A percentile compares a stretch with the other conserved stretches of the same genome.
Conservation (phyloP, 1,284 basidiomycete species). For the Marasmius sp. region DNA sequence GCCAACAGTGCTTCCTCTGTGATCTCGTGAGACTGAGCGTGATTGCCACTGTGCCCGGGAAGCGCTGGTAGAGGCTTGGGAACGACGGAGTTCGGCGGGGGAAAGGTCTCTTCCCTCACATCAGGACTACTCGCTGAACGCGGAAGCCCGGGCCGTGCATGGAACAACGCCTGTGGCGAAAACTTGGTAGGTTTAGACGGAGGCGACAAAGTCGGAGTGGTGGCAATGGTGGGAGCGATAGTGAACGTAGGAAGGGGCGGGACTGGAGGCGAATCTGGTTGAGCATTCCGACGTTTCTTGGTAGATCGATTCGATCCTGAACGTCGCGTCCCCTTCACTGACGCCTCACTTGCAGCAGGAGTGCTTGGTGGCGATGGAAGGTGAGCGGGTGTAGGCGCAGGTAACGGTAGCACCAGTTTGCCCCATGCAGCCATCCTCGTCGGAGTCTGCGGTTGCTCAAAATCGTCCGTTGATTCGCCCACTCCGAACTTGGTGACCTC, state of each 20-base stretch:
- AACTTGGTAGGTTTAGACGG: too few species aligned
- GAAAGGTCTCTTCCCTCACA: background rate
- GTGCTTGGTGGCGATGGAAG: too few species aligned
- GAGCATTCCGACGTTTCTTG: too few species aligned
- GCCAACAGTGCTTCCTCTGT: slow-evolving; percentile 13
- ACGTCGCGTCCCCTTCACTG: too few species aligned
- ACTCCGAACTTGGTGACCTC: background rate
- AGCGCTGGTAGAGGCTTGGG: background rate
- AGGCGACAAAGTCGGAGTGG: too few species aligned
- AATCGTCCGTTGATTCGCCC: background rate
- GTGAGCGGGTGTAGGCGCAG: background rate
- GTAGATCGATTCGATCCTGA: too few species aligned
- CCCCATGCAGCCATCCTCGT: slow-evolving; percentile 18
- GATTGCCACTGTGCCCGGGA: background rate
- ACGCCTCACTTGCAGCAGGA: too few species aligned
- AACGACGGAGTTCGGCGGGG: background rate
- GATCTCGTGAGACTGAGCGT: background rate
- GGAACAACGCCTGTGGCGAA: too few species aligned
- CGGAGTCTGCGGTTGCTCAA: slow-evolving; percentile 1
- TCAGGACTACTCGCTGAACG: background rate
- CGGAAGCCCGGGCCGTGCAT: background rate
- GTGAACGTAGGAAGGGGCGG: too few species aligned
- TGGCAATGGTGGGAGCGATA: too few species aligned
- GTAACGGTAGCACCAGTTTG: slow-evolving; percentile 10
- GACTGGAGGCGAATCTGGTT: too few species aligned